A percentile compares a stretch with the other conserved stretches of the same genome.
Evolutionary conservation across 257 asterid genomes (phyloP).

Genomic region (Leonotis leonurus): DNA sequence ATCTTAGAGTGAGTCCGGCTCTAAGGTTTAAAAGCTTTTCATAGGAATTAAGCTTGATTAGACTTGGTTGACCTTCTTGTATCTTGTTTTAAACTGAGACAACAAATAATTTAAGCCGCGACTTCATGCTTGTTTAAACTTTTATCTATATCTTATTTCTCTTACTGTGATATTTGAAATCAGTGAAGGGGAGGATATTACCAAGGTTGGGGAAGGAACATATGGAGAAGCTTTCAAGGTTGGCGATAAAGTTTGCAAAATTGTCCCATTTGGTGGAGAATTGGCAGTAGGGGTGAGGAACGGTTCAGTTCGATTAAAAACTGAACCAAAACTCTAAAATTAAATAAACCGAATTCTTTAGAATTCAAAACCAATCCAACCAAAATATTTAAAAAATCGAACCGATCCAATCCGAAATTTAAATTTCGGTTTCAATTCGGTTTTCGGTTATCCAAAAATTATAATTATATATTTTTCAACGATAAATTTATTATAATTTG

Average conservation of each 20-base stretch:
- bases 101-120: not conserved
- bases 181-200: constrained; percentile 51
- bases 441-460: no score
- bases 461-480: no score
- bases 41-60: not conserved
- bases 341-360: no score
- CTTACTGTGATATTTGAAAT: constrained; percentile 12
- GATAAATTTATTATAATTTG: no score
- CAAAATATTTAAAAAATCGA: no score
- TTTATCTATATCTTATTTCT: not conserved
- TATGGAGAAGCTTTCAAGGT: constrained; percentile 94
- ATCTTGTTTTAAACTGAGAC: not conserved
- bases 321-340: no score
- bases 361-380: no score
- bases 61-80: constrained; percentile 3
- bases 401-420: no score
- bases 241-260: constrained; percentile 75
- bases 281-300: no score
- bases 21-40: constrained; percentile 1
- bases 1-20: not conserved
- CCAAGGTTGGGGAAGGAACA: constrained; percentile 93
- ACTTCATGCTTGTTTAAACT: not conserved
- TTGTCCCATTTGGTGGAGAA: constrained; percentile 94
- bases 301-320: no score
- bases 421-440: no score